Base-by-base conservation (phyloP, 2,329 filamentous ascomycete species). In the Colletotrichum plurivorum region DNA sequence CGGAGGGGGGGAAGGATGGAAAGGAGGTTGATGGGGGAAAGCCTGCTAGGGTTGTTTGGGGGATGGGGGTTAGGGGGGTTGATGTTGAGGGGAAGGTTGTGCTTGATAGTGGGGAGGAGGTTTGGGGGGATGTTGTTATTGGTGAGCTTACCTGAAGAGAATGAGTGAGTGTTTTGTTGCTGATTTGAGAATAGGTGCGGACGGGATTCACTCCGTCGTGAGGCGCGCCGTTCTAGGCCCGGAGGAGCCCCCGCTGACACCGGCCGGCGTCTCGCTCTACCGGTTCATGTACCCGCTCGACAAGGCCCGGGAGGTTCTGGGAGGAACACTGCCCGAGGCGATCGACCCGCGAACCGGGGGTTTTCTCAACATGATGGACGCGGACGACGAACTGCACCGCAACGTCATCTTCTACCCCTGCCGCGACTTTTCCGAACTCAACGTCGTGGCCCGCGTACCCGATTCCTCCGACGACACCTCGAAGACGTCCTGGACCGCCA, bases 401-500 rank as follows among this genome's bases (percentile, higher is more conserved):
- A 56, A 56, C 48, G 52, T 69, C 18, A 60, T 69, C 31, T 69
- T 69, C 45, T 69, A 69, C 36, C 55, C 66, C 20, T 69, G 66
- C 16, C 54, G 62, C 8, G 31, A 69, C 22, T n/a, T 20, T 41
- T 55, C 62, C 5, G 27, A 39, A 5, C 66, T 69, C 55, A 66
- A 60, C 55, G 62, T 69, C 22, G 36, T 60, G 5, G 66, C 55
- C 13, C 62, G 66, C 1, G 52, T 69, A 0, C 66, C 66, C 8
- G 66, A 69, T 49, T n/a, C 39, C 8, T 8, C 8, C 31, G 9
- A 10, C 31, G 1, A 60, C 66, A 43, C 31, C 66, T 2, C 31
- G 39, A 25, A 55, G 22, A 49, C 66, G 3, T 69, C 66, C 3
- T 69, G 66, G 66, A 66, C 27, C 36, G 66, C 66, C 0, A 54